A percentile compares a stretch with the other conserved stretches of the same genome.
Conservation (phyloP, 73 alveolate species). For the Blepharisma japonicum region DNA sequence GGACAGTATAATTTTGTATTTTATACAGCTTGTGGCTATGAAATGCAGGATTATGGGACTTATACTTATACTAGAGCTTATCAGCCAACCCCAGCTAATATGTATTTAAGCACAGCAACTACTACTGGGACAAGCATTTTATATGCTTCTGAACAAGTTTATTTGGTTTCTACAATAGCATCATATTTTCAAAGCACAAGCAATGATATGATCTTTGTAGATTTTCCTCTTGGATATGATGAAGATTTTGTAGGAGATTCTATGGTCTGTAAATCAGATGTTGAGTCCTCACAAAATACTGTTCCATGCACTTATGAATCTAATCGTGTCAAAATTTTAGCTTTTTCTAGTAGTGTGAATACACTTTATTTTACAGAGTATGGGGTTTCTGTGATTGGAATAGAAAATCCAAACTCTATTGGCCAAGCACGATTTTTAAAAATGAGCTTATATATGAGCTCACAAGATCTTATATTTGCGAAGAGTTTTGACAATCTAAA, state of each 20-base stretch:
- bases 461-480: background rate
- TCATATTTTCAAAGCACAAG: background rate
- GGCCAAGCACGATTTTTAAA: background rate
- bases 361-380: background rate
- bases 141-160: background rate
- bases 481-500: slow-evolving; percentile 11
- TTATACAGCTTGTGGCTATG: slow-evolving; percentile 15
- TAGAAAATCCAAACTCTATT: background rate
- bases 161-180: background rate
- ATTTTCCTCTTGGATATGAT: slow-evolving; percentile 3
- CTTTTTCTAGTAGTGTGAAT: background rate
- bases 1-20: background rate
- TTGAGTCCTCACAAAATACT: background rate
- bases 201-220: background rate
- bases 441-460: background rate
- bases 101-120: background rate
- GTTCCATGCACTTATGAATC: slow-evolving; percentile 4
- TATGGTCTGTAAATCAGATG: background rate
- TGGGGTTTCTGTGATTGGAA: background rate
- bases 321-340: background rate
- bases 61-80: background rate
- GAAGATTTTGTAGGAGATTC: background rate
- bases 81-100: background rate
- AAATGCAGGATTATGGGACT: slow-evolving; percentile 23
- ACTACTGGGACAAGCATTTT: background rate